Percentiles rank a stretch among this genome's conserved stretches.
These are phyloP conservation scores for Arthrobotrys entomopaga DNA, from an alignment of 2,329 filamentous ascomycete genomes.

Conservation along the genomic window DNA sequence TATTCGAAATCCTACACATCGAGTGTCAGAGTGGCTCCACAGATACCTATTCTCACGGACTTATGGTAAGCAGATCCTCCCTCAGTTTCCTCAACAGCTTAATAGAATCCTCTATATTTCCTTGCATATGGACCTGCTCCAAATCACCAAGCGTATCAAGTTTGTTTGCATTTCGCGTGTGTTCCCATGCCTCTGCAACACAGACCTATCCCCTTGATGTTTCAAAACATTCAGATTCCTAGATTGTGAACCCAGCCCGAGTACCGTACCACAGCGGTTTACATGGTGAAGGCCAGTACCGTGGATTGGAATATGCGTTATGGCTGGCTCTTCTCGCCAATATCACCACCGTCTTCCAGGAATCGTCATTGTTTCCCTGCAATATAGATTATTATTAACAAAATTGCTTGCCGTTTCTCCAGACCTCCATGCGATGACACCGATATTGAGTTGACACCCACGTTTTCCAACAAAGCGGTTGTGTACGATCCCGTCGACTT, in stretches of 20 bases:
- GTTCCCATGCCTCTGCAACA: slow-evolving; percentile 25
- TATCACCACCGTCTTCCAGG: neutral
- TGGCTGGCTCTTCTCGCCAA: slow-evolving; percentile 9
- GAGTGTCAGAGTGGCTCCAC: slow-evolving; percentile 38
- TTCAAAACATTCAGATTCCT: slow-evolving; percentile 35
- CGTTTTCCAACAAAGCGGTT: slow-evolving; percentile 48
- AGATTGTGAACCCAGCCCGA: slow-evolving; percentile 28
- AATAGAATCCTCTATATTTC: slow-evolving; percentile 38
- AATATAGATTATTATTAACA: slow-evolving; percentile 20
- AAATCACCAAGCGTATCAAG: slow-evolving; percentile 43
- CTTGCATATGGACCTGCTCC: slow-evolving; percentile 37
- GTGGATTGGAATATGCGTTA: slow-evolving; percentile 9
- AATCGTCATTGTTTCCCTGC: neutral
- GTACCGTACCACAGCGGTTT: slow-evolving; percentile 25
- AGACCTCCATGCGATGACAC: slow-evolving; percentile 47
- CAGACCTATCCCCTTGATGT: slow-evolving; percentile 42
- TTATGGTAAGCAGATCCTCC: slow-evolving; percentile 40
- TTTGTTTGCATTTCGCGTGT: slow-evolving; percentile 22
- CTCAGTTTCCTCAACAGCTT: slow-evolving; percentile 28
- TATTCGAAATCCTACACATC: neutral
- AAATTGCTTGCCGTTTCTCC: slow-evolving; percentile 14
- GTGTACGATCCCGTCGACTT: slow-evolving; percentile 45
- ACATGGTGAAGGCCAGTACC: neutral
- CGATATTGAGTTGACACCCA: slow-evolving; percentile 53
- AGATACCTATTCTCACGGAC: slow-evolving; percentile 29